Evolutionary conservation across 148 eudicot genomes (phyloP).

Genomic region (Camellia lanceoleosa): DNA sequence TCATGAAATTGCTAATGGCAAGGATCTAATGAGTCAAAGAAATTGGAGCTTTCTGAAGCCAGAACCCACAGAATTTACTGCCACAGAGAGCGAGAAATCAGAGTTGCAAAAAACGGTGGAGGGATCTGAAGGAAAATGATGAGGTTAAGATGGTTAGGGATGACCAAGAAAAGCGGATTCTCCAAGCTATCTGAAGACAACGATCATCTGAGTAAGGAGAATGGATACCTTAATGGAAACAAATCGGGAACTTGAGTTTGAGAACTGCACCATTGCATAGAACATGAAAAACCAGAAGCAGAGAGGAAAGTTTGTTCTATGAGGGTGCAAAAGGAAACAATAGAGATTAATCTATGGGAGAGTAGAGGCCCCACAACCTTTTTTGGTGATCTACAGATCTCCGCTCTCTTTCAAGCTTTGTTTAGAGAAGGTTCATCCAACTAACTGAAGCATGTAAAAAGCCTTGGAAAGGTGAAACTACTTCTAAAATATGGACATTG

Average conservation of each 20-base stretch:
- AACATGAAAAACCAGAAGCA: constrained; percentile 37
- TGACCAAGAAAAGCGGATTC: constrained; percentile 39
- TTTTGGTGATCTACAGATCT: constrained; percentile 63
- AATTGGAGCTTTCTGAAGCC: constrained; percentile 48
- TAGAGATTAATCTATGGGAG: constrained; percentile 63
- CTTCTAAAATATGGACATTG: constrained; percentile 42
- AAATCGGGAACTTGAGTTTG: constrained; percentile 33
- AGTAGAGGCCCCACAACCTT: constrained; percentile 46
- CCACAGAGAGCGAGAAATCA: constrained; percentile 24
- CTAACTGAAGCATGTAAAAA: constrained; percentile 49
- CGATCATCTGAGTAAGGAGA: constrained; percentile 43
- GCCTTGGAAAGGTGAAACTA: constrained; percentile 44
- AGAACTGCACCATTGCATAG: constrained; percentile 39
- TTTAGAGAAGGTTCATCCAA: constrained; percentile 71
- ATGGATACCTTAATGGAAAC: constrained; percentile 37
- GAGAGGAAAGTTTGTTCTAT: constrained; percentile 28
- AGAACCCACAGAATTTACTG: constrained; percentile 31
- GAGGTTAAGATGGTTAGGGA: constrained; percentile 43
- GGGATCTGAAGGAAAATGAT: constrained; percentile 46
- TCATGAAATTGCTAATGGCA: constrained; percentile 37
- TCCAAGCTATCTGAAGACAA: constrained; percentile 44
- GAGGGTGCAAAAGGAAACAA: constrained; percentile 51
- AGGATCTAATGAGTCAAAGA: constrained; percentile 49
- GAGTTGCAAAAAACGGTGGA: constrained; percentile 51
- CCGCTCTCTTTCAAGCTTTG: constrained; percentile 50